A percentile compares a stretch with the other conserved stretches of the same genome.
phyloP scores from a whole-genome alignment of 129 eudicot genomes.

The Scalesia atractyloides region DNA sequence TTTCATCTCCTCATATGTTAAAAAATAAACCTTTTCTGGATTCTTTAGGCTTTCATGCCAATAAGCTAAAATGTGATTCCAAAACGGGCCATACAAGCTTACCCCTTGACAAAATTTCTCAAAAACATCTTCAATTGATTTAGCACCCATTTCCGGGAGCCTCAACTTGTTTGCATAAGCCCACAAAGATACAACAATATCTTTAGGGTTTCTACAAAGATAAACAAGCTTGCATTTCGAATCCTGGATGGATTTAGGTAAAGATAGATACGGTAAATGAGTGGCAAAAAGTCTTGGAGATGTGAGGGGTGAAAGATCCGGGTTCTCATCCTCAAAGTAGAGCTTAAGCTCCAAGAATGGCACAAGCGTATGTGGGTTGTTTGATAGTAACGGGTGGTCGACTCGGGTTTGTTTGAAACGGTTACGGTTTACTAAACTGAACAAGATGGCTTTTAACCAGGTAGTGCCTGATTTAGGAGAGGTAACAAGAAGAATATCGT shows the following conservation, averaged over 20 bases:
- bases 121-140: conserved; percentile 34
- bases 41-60: conserved; percentile 39
- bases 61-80: conserved; percentile 43
- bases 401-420: not conserved
- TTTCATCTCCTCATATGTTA: conserved; percentile 62
- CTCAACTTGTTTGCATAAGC: conserved; percentile 54
- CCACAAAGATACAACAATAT: conserved; percentile 56
- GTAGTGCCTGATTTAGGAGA: conserved; percentile 63
- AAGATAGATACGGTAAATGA: conserved; percentile 43
- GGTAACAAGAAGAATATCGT: conserved; percentile 51
- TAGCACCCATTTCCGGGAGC: conserved; percentile 8
- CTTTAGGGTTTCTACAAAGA: conserved; percentile 63
- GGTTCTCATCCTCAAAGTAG: conserved; percentile 19
- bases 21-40: conserved; percentile 42
- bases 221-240: conserved; percentile 55
- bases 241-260: conserved; percentile 31
- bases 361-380: conserved; percentile 47
- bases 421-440: conserved; percentile 32
- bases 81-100: conserved; percentile 47
- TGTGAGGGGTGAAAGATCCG: conserved; percentile 26
- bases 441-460: conserved; percentile 49
- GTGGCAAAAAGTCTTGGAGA: conserved; percentile 46
- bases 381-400: conserved; percentile 42
- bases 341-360: conserved; percentile 38
- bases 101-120: conserved; percentile 44